Evolutionary conservation across 495 filamentous ascomycete genomes (phyloP).

Genomic region (Hyaloscypha finlandica): DNA sequence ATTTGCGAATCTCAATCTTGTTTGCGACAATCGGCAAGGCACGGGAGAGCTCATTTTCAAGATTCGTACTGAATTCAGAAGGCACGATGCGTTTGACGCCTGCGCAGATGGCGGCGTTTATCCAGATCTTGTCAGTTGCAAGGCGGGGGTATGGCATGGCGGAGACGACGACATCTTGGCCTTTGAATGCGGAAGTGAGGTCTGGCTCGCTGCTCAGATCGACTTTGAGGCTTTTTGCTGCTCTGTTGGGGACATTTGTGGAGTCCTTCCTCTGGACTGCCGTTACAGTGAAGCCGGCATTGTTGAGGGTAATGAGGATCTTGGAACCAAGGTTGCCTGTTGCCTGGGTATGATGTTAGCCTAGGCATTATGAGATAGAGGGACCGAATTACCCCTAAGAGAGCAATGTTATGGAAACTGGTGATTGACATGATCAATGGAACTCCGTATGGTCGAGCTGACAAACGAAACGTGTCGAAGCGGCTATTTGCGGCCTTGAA

Average conservation of each 20-base stretch:
- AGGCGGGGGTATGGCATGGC: constrained; percentile 42
- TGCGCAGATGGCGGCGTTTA: constrained; percentile 61
- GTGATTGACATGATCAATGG: background rate
- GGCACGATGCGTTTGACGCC: constrained; percentile 64
- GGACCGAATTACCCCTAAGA: constrained; percentile 8
- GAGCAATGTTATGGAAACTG: constrained; percentile 13
- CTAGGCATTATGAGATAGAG: background rate
- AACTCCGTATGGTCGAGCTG: no score
- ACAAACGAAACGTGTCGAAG: no score
- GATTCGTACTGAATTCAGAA: constrained; percentile 59
- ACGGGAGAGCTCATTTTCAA: constrained; percentile 34
- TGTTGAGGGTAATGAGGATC: constrained; percentile 53
- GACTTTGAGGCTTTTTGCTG: constrained; percentile 44
- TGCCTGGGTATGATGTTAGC: constrained; percentile 29
- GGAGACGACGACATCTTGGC: constrained; percentile 61
- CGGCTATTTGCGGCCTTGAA: no score
- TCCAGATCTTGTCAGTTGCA: constrained; percentile 45
- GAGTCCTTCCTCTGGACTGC: constrained; percentile 53
- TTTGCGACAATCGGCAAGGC: constrained; percentile 43
- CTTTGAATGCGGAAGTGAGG: constrained; percentile 48
- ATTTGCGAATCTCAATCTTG: constrained; percentile 46
- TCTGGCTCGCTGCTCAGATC: constrained; percentile 55
- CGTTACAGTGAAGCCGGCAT: constrained; percentile 57
- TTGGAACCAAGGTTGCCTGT: constrained; percentile 58
- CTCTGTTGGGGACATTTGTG: constrained; percentile 36